phyloP scores from a whole-genome alignment of 163 green algal genomes.

The Scenedesmus sp. region DNA sequence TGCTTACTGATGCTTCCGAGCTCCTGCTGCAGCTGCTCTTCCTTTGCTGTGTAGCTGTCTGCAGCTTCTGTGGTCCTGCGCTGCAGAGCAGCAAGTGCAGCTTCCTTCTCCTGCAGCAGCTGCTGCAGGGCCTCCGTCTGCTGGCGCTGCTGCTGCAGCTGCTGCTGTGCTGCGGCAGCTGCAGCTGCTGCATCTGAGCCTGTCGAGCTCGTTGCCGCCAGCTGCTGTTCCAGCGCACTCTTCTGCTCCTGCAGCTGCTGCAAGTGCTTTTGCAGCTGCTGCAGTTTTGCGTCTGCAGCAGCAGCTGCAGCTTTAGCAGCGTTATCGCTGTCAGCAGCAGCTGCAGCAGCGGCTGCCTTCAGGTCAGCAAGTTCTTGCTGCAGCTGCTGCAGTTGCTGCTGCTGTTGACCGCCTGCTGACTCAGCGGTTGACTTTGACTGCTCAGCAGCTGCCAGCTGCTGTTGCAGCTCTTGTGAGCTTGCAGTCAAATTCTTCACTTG shows the following conservation, averaged over 20 bases:
- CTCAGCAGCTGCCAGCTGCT: neutral
- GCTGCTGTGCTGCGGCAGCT: neutral
- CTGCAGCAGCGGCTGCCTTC: constrained; percentile 5
- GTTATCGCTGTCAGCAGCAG: neutral
- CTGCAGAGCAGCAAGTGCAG: neutral
- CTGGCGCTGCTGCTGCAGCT: neutral
- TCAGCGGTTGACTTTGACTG: neutral
- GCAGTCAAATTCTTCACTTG: neutral
- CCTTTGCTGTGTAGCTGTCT: neutral
- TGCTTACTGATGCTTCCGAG: neutral
- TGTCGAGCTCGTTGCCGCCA: neutral
- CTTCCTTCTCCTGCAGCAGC: neutral
- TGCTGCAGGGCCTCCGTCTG: neutral
- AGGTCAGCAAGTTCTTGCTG: neutral
- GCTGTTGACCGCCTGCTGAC: neutral
- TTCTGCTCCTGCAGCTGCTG: constrained; percentile 25
- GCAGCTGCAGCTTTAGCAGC: neutral
- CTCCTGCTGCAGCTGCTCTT: neutral
- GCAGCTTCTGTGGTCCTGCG: neutral
- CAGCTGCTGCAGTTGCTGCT: constrained; percentile 6
- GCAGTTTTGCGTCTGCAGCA: neutral
- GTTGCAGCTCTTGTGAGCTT: constrained; percentile 12
- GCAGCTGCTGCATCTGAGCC: neutral
- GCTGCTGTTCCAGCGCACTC: neutral
- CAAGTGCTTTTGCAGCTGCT: constrained; percentile 18